Percentiles rank a stretch among this genome's conserved stretches.
Conservation (phyloP, 306 rosid species). For the Citrullus colocynthis region DNA sequence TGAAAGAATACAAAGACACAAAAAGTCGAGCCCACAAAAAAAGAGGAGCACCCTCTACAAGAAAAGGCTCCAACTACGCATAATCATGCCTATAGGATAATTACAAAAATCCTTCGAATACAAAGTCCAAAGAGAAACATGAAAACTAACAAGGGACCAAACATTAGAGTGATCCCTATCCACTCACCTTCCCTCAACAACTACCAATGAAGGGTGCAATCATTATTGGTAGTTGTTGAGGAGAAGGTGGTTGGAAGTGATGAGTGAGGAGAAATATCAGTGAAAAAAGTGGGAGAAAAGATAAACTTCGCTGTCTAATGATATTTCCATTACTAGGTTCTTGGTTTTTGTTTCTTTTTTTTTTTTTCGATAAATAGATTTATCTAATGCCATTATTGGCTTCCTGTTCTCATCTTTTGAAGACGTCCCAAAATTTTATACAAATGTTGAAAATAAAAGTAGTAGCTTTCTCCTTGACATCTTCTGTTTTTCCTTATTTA, state of each 20-base stretch:
- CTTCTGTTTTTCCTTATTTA: neutral
- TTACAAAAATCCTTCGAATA: too few species aligned
- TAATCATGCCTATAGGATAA: too few species aligned
- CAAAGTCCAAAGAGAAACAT: too few species aligned
- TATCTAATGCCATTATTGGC: neutral
- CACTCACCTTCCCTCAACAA: too few species aligned
- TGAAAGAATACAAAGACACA: too few species aligned
- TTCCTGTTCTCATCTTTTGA: neutral
- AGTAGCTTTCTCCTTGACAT: neutral
- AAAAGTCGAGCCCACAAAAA: too few species aligned
- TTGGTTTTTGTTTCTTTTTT: neutral
- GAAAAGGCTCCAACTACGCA: too few species aligned
- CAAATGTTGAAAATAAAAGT: neutral
- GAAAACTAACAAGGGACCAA: too few species aligned
- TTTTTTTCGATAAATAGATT: neutral
- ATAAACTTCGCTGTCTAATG: neutral
- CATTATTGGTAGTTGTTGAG: neutral
- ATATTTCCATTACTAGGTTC: neutral
- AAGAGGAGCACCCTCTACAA: too few species aligned
- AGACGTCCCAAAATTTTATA: neutral
- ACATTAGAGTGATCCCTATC: too few species aligned
- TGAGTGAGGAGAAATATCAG: neutral
- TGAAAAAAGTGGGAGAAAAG: neutral
- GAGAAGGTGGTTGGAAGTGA: neutral
- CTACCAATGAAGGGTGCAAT: too few species aligned